phyloP scores from a whole-genome alignment of 2,329 filamentous ascomycete species.

The Capronia coronata region DNA sequence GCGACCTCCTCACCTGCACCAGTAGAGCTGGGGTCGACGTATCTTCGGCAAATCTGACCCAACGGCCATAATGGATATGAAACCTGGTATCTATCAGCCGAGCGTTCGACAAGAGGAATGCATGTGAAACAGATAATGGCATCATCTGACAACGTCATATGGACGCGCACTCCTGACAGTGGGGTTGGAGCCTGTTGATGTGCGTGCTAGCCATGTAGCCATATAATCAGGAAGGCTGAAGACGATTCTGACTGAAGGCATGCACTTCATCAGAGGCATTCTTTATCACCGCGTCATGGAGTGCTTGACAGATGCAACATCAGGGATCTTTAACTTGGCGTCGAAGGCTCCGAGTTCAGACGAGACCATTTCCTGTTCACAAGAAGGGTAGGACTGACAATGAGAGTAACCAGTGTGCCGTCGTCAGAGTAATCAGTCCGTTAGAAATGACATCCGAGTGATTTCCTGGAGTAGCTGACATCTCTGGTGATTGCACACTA shows the following conservation, averaged over 20 bases:
- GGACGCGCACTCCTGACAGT: no score
- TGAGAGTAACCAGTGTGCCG: slow-evolving; percentile 27
- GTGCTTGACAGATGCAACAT: no score
- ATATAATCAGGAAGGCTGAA: background rate
- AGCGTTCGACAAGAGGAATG: no score
- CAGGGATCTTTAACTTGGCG: no score
- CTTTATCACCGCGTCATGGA: no score
- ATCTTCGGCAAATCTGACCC: slow-evolving; percentile 36
- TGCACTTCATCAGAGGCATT: no score
- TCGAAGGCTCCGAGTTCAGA: no score
- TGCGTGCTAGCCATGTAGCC: background rate
- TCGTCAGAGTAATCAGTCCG: slow-evolving; percentile 27
- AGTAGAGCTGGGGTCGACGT: slow-evolving; percentile 31
- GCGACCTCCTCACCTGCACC: slow-evolving; percentile 33
- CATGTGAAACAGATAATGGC: no score
- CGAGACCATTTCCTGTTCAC: no score
- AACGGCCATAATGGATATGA: slow-evolving; percentile 39
- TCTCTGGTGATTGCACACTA: slow-evolving; percentile 24
- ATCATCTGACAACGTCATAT: no score
- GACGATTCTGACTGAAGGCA: no score
- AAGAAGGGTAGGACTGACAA: slow-evolving; percentile 13
- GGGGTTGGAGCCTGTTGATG: no score
- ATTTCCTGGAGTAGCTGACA: slow-evolving; percentile 1
- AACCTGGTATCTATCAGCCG: slow-evolving; percentile 30
- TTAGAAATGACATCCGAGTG: slow-evolving; percentile 29